Evolutionary conservation across 768 basidiomycete genomes (phyloP).

Genomic region (Exsudoporus frostii): DNA sequence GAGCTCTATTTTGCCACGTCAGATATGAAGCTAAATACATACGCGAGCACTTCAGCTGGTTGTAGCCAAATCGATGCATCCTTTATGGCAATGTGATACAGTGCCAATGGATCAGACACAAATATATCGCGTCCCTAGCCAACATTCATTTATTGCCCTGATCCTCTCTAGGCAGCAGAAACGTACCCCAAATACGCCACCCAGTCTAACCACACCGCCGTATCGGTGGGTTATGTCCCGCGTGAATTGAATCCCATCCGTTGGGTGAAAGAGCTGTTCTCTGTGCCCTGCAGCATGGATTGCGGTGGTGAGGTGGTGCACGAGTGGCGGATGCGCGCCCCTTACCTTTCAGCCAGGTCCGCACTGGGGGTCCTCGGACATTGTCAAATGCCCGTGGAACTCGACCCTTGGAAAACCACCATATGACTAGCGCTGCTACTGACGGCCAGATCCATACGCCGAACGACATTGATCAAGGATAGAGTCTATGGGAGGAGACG

Average conservation of each 20-base stretch:
- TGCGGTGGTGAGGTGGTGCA: background rate
- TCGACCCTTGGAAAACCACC: background rate
- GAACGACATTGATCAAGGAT: background rate
- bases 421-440: background rate
- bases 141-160: background rate
- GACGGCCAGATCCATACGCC: background rate
- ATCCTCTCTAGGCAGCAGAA: background rate
- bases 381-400: background rate
- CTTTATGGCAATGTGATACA: background rate
- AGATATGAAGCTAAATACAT: background rate
- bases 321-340: no score
- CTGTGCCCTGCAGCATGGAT: background rate
- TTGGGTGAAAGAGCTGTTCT: background rate
- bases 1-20: background rate
- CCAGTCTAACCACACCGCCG: background rate
- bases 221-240: background rate
- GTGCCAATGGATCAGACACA: background rate
- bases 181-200: background rate
- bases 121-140: background rate
- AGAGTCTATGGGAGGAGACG: background rate
- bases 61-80: background rate
- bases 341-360: background rate
- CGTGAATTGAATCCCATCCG: background rate
- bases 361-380: background rate
- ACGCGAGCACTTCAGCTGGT: background rate